These are phyloP conservation scores for Dillenia turbinata DNA, from an alignment of 164 flowering plant species.

Conservation along the genomic window DNA sequence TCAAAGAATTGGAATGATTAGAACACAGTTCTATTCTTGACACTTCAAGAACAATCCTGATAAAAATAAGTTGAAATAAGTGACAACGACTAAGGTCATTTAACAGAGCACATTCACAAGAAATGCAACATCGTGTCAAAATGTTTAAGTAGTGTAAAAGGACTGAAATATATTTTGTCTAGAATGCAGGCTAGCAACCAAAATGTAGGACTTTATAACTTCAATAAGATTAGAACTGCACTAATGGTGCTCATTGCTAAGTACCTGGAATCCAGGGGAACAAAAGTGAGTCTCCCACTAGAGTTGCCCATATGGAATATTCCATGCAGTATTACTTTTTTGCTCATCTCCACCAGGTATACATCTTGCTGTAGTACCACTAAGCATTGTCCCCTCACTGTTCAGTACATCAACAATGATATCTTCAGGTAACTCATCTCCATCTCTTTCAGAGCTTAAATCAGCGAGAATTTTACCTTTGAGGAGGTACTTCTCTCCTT, in stretches of 20 bases:
- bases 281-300: slow-evolving; percentile 63
- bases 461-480: slow-evolving; percentile 65
- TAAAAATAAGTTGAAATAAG: too few species aligned
- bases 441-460: slow-evolving; percentile 28
- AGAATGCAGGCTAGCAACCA: too few species aligned
- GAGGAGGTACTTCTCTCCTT: slow-evolving; percentile 83
- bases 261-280: slow-evolving; percentile 79
- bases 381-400: slow-evolving; percentile 36
- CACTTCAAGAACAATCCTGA: too few species aligned
- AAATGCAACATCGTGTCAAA: too few species aligned
- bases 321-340: slow-evolving; percentile 37
- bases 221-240: too few species aligned
- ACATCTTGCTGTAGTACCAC: slow-evolving; percentile 37
- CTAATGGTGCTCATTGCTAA: neutral
- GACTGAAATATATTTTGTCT: too few species aligned
- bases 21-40: too few species aligned
- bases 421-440: slow-evolving; percentile 38
- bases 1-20: too few species aligned
- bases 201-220: too few species aligned
- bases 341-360: slow-evolving; percentile 31
- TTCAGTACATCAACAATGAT: slow-evolving; percentile 50
- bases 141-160: too few species aligned
- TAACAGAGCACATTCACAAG: too few species aligned
- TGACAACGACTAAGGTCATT: too few species aligned
- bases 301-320: slow-evolving; percentile 80